phyloP scores from a whole-genome alignment of 2,329 filamentous ascomycete genomes.

The Fusarium sp. region DNA sequence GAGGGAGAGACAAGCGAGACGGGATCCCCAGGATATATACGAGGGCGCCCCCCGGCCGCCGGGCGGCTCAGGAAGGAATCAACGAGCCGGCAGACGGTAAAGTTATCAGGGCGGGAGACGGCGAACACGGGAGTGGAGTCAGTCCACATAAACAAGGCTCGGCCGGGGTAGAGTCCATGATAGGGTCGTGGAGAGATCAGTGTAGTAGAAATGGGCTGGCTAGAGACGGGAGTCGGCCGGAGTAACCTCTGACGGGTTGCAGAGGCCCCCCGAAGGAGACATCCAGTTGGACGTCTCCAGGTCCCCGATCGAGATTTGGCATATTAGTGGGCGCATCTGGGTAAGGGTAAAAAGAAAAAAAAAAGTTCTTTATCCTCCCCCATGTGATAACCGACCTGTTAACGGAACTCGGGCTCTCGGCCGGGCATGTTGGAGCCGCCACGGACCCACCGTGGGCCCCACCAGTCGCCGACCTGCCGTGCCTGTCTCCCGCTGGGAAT shows the following conservation, averaged over 20 bases:
- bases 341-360: conserved; percentile 2
- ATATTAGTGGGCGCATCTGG: neutral
- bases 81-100: conserved; percentile 12
- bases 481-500: conserved; percentile 4
- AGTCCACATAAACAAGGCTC: conserved; percentile 12
- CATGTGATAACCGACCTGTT: neutral
- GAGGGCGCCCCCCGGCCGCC: conserved; percentile 16
- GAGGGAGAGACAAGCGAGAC: neutral
- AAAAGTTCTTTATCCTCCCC: neutral
- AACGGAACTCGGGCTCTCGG: conserved; percentile 19
- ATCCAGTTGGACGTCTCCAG: neutral
- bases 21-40: conserved; percentile 21
- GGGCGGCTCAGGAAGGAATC: conserved; percentile 14
- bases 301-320: neutral
- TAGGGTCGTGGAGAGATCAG: conserved; percentile 5
- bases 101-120: conserved; percentile 1
- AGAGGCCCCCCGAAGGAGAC: conserved; percentile 1
- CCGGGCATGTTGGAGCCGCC: conserved; percentile 10
- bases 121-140: conserved; percentile 10
- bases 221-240: conserved; percentile 25
- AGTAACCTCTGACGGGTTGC: neutral
- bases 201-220: conserved; percentile 5
- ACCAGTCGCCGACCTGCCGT: conserved; percentile 17
- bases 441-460: conserved; percentile 2
- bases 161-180: neutral